Evolutionary conservation across 164 flowering plant genomes (phyloP), one percentile per base, ranked within the genome.

Genomic region (Buxus sempervirens): DNA sequence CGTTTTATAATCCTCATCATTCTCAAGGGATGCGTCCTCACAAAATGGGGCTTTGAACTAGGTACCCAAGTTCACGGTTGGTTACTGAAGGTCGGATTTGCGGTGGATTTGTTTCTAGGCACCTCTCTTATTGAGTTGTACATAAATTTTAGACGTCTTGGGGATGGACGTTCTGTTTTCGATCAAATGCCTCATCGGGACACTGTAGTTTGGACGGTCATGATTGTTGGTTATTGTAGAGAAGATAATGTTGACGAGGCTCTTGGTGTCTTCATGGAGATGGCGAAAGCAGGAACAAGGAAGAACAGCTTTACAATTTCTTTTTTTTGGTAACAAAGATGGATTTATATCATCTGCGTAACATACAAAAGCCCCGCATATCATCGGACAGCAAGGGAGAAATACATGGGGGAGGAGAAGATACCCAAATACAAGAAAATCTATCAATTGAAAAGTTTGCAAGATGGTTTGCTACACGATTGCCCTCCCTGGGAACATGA

Each of bases 61-160:
- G 91, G 92, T 45, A 71, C 66, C 68, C 89, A 85, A 70, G 68
- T 88, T 27, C 96, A 90, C 64, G 85, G 86, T 0, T 82, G 72
- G 80, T 48, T 82, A 41, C 18, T 79, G 19, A 88, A 88, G 78
- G 48, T 63, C 55, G 91, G 86, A 8, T 26, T 23, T 23, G 25
- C 32, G 0, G 62, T 54, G 15, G 73, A 78, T 66, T 28, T 59
- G 65, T 75, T 73, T 64, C 24, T 83, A 2, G 71, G 75, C 9
- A 83, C 81, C 65, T 83, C 76, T 6, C 71, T 90, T 54, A 77
- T 90, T 48, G 62, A 62, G 20, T 85, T 88, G 57, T 90, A 90
- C 69, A 85, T 81, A 48, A 79, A 77, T 42, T 71, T 74, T 27
- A 67, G 77, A 32, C 72, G 71, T 53, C 21, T 58, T 14, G 78